A percentile compares a stretch with the other conserved stretches of the same genome.
These are phyloP conservation scores for Penicillium sp. DNA, from an alignment of 2,329 filamentous ascomycete genomes.

Conservation along the genomic window DNA sequence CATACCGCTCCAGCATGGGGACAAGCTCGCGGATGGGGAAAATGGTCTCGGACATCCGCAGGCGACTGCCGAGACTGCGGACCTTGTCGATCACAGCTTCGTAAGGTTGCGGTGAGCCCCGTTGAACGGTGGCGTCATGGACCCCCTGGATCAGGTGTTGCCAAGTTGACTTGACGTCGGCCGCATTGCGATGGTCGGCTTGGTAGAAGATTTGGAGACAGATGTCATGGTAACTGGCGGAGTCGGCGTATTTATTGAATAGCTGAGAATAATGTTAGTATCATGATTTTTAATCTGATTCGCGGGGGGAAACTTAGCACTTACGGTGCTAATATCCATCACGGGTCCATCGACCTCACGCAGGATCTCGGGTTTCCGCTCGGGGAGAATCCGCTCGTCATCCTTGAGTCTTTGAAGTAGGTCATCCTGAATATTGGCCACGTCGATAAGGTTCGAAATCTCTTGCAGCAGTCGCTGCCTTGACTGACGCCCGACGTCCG, in stretches of 20 bases:
- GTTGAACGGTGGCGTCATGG: conserved; percentile 56
- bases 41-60: conserved; percentile 56
- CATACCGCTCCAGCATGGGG: conserved; percentile 57
- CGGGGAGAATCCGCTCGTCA: conserved; percentile 67
- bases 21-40: conserved; percentile 58
- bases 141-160: conserved; percentile 72
- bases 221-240: conserved; percentile 89
- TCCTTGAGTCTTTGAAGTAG: conserved; percentile 73
- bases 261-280: conserved; percentile 59
- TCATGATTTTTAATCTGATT: not conserved
- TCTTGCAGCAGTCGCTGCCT: conserved; percentile 84
- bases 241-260: conserved; percentile 90
- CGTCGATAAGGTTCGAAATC: conserved; percentile 81
- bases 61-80: conserved; percentile 56
- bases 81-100: conserved; percentile 55
- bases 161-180: conserved; percentile 84
- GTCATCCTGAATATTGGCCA: conserved; percentile 94
- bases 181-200: conserved; percentile 84
- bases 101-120: conserved; percentile 45
- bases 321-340: conserved; percentile 71
- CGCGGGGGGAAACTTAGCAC: conserved; percentile 32
- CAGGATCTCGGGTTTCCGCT: conserved; percentile 65
- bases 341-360: conserved; percentile 74
- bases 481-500: conserved; percentile 72
- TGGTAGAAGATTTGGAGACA: conserved; percentile 89